phyloP scores from a whole-genome alignment of 78 protist species.

The Dictyostelium capitatum region DNA sequence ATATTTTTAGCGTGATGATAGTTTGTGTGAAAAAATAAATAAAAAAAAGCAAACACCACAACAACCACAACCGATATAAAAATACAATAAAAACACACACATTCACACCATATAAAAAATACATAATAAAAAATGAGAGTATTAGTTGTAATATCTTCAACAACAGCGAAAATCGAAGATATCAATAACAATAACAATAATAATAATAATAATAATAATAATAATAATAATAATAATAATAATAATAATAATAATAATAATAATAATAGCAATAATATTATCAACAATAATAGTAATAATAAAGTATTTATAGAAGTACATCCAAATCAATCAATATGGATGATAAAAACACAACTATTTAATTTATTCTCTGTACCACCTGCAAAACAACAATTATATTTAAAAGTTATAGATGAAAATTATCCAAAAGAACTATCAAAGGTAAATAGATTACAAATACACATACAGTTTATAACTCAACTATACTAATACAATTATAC shows the following conservation, averaged over 20 bases:
- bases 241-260: not conserved
- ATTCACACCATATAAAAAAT: too few relatives aligned
- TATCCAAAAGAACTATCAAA: constrained; percentile 46
- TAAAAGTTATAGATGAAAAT: constrained; percentile 33
- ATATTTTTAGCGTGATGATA: too few relatives aligned
- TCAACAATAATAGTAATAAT: not conserved
- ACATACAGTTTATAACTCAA: not conserved
- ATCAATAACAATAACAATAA: not conserved
- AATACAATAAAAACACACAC: too few relatives aligned
- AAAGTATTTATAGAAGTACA: constrained; percentile 61
- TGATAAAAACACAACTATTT: constrained; percentile 51
- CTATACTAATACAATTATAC: too few relatives aligned
- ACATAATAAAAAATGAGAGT: constrained; percentile 28
- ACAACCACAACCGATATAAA: too few relatives aligned
- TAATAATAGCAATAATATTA: not conserved
- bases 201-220: not conserved
- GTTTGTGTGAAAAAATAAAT: too few relatives aligned
- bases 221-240: constrained; percentile 27
- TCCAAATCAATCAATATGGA: constrained; percentile 75
- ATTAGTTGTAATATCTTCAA: not conserved
- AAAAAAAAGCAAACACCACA: too few relatives aligned
- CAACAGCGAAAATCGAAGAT: not conserved
- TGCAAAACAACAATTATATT: constrained; percentile 44
- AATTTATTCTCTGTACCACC: constrained; percentile 40
- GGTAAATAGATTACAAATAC: too few relatives aligned